Percentiles rank a stretch among this genome's conserved stretches.
These are phyloP conservation scores for Solanum ossicruentum DNA, from an alignment of 257 asterid species.

Conservation along the genomic window DNA sequence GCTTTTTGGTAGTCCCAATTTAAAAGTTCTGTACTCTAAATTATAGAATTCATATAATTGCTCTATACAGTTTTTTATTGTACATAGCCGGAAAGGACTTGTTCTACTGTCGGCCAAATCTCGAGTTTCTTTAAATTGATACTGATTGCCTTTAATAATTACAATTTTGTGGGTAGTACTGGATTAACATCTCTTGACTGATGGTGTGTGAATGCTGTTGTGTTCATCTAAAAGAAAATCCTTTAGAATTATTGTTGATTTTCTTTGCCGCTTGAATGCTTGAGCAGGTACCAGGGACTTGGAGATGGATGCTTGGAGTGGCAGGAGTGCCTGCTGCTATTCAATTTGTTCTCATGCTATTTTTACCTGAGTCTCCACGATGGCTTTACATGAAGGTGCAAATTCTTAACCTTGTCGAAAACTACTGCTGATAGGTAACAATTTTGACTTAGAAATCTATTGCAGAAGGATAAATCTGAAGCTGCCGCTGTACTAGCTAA, in stretches of 20 bases:
- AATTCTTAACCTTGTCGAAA: not conserved
- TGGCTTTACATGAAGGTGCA: constrained; percentile 88
- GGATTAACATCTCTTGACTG: not conserved
- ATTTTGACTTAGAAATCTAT: not conserved
- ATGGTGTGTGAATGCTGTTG: not conserved
- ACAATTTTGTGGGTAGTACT: not conserved
- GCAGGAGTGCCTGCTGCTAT: constrained; percentile 68
- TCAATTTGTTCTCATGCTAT: constrained; percentile 73
- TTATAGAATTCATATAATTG: not conserved
- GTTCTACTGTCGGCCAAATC: not conserved
- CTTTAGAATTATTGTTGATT: not conserved
- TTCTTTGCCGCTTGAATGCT: constrained; percentile 6
- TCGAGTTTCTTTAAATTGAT: not conserved
- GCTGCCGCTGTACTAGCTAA: constrained; percentile 83
- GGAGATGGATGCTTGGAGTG: constrained; percentile 99
- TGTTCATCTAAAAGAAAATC: too few species aligned
- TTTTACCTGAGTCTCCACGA: constrained; percentile 92
- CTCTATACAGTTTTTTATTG: not conserved
- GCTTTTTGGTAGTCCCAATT: not conserved
- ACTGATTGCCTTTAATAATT: not conserved
- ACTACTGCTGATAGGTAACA: not conserved
- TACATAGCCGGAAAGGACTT: not conserved
- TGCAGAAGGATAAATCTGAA: constrained; percentile 69
- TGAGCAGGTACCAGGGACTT: constrained; percentile 77
- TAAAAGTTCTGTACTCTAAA: not conserved